Evolutionary conservation across 345 rosid genomes (phyloP).

Genomic region (Fremontodendron californicum): DNA sequence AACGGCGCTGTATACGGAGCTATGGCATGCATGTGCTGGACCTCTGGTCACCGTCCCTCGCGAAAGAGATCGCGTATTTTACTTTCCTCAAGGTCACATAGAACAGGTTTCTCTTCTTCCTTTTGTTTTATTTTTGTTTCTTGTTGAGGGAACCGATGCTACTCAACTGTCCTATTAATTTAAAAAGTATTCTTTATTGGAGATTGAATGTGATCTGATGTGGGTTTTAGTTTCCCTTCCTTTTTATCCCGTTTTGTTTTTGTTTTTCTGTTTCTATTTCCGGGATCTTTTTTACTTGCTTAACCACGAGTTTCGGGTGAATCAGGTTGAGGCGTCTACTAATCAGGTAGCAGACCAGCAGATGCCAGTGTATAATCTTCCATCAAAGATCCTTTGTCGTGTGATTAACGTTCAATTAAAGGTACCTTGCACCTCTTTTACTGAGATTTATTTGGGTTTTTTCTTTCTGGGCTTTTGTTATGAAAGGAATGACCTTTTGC

Average conservation of each 20-base stretch:
- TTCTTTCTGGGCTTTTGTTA: neutral
- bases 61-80: constrained; percentile 66
- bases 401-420: constrained; percentile 69
- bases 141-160: neutral
- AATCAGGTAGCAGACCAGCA: constrained; percentile 72
- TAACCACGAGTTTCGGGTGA: neutral
- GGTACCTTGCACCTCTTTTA: constrained; percentile 26
- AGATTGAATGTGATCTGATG: constrained; percentile 2
- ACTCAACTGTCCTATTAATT: neutral
- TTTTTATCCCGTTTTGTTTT: neutral
- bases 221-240: neutral
- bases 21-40: constrained; percentile 97
- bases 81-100: constrained; percentile 92
- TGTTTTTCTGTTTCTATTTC: neutral
- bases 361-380: constrained; percentile 72
- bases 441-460: neutral
- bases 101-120: constrained; percentile 58
- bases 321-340: constrained; percentile 80
- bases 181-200: neutral
- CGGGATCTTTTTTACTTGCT: neutral
- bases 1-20: constrained; percentile 64
- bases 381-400: constrained; percentile 64
- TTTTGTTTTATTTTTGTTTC: neutral
- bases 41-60: constrained; percentile 77
- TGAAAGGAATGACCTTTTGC: constrained; percentile 1